Percentiles rank a stretch among this genome's conserved stretches.
phyloP scores from a whole-genome alignment of 1,284 basidiomycete species.

The Ceratobasidium sp. region DNA sequence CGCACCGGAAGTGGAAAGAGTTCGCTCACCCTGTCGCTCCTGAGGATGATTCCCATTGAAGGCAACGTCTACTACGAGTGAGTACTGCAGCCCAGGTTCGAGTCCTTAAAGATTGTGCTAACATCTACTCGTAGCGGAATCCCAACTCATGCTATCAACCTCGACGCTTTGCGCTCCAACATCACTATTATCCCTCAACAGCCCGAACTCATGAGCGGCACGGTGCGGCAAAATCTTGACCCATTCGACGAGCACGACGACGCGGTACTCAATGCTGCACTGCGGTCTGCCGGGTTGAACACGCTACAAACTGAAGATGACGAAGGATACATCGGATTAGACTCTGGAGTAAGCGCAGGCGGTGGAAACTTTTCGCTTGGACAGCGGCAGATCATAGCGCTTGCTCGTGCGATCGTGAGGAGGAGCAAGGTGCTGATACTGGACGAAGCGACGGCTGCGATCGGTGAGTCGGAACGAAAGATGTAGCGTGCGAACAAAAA shows the following conservation, averaged over 20 bases:
- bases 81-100: constrained; percentile 13
- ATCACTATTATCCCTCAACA: constrained; percentile 65
- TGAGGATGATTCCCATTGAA: constrained; percentile 59
- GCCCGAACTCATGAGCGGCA: constrained; percentile 73
- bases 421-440: constrained; percentile 60
- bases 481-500: not conserved
- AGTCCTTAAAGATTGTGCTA: not conserved
- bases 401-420: constrained; percentile 66
- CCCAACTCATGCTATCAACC: constrained; percentile 63
- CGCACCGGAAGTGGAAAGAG: constrained; percentile 61
- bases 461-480: constrained; percentile 47
- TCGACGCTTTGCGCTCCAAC: constrained; percentile 67
- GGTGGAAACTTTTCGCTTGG: constrained; percentile 52
- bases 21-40: constrained; percentile 59
- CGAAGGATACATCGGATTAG: constrained; percentile 61
- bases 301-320: constrained; percentile 48
- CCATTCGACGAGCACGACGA: constrained; percentile 83
- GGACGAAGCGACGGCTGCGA: constrained; percentile 54
- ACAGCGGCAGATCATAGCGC: constrained; percentile 59
- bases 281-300: constrained; percentile 61
- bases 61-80: constrained; percentile 59
- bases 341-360: constrained; percentile 60
- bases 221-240: constrained; percentile 70
- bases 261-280: constrained; percentile 64
- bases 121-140: constrained; percentile 46